Evolutionary conservation across 2,329 filamentous ascomycete genomes (phyloP).

Genomic region (Endoconidiophora laricicola): DNA sequence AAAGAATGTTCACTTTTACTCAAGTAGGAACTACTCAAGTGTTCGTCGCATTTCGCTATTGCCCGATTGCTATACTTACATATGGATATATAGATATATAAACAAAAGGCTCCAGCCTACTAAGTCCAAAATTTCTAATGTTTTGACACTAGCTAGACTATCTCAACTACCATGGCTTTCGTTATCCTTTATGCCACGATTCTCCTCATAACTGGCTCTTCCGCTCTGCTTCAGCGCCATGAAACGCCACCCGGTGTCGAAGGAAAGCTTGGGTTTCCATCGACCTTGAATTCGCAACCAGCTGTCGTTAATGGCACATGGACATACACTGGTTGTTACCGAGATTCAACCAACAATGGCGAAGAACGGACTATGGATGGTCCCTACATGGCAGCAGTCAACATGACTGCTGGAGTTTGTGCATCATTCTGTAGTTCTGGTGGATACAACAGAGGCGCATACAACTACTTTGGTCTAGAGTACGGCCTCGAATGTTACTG

Average conservation of each 20-base stretch:
- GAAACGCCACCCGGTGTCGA: no score
- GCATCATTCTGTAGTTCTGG: constrained; percentile 16
- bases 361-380: not conserved
- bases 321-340: constrained; percentile 17
- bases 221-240: constrained; percentile 9
- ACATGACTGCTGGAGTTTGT: constrained; percentile 16
- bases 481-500: constrained; percentile 11
- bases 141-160: no score
- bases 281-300: constrained; percentile 1
- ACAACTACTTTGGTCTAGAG: constrained; percentile 17
- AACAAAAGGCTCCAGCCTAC: no score
- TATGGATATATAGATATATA: no score
- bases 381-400: constrained; percentile 12
- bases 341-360: constrained; percentile 14
- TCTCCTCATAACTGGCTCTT: not conserved
- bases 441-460: constrained; percentile 13
- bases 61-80: no score
- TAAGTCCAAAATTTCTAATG: no score
- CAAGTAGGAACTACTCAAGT: no score
- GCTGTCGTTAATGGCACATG: constrained; percentile 13
- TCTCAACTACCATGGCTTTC: not conserved
- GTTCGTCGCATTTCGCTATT: no score
- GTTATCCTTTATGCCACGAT: not conserved
- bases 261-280: no score
- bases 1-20: no score